Evolutionary conservation across 164 flowering plant genomes (phyloP).

Genomic region (Umbilicus rupestris): DNA sequence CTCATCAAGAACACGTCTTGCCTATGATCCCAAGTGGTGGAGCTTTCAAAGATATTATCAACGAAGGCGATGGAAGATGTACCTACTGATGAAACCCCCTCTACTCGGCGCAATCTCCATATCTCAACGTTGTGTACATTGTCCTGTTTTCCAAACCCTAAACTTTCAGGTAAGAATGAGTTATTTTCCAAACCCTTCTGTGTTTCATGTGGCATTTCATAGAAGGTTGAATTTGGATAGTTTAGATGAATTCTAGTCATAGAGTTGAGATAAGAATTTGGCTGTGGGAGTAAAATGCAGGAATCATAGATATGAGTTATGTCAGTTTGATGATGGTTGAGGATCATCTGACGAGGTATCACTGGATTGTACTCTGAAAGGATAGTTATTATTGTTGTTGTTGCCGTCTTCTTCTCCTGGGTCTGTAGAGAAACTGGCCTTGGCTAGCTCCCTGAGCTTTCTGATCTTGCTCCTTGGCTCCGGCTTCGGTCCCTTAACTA

Average conservation of each 20-base stretch:
- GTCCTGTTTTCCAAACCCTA: no score
- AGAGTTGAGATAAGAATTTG: no score
- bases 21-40: constrained; percentile 78
- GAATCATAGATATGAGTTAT: neutral
- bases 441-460: constrained; percentile 43
- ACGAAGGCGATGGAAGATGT: constrained; percentile 53
- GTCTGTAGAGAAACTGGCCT: constrained; percentile 38
- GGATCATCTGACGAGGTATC: constrained; percentile 11
- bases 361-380: constrained; percentile 11
- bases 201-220: no score
- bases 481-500: constrained; percentile 20
- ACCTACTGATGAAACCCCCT: constrained; percentile 21
- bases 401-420: constrained; percentile 18
- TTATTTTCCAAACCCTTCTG: no score
- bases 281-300: neutral
- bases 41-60: constrained; percentile 54
- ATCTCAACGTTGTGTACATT: no score
- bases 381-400: constrained; percentile 25
- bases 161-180: no score
- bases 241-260: no score
- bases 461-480: constrained; percentile 32
- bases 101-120: no score
- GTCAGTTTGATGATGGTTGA: constrained; percentile 14
- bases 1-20: constrained; percentile 70
- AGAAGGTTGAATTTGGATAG: no score